Conservation (phyloP, 495 filamentous ascomycete genomes). For the Hyphodiscus hymeniophilus region DNA sequence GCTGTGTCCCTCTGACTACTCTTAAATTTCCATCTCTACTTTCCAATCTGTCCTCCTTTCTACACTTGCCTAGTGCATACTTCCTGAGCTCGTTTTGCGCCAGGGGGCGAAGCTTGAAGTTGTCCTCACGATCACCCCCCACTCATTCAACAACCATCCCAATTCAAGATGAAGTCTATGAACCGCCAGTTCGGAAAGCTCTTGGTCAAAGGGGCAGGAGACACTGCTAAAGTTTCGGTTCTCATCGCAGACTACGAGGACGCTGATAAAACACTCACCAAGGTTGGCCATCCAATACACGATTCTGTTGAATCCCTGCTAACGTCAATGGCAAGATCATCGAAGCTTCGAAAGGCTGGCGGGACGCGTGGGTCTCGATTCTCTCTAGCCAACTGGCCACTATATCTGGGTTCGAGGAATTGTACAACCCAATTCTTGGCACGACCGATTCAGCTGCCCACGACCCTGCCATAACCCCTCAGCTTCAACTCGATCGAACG, state of each 20-base stretch:
- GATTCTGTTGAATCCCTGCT: neutral
- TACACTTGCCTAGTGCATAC: neutral
- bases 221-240: slow-evolving; percentile 70
- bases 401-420: slow-evolving; percentile 60
- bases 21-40: neutral
- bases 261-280: slow-evolving; percentile 67
- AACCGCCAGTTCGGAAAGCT: slow-evolving; percentile 68
- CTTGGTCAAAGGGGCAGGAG: slow-evolving; percentile 57
- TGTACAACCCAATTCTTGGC: slow-evolving; percentile 79
- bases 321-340: slow-evolving; percentile 52
- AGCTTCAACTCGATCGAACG: slow-evolving; percentile 55
- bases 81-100: neutral
- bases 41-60: neutral
- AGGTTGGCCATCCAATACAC: slow-evolving; percentile 36
- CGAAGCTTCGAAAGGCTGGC: slow-evolving; percentile 73
- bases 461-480: slow-evolving; percentile 52
- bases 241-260: slow-evolving; percentile 79
- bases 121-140: no score
- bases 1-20: neutral
- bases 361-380: slow-evolving; percentile 75
- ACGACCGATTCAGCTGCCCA: slow-evolving; percentile 37
- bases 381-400: slow-evolving; percentile 62
- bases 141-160: neutral
- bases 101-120: no score
- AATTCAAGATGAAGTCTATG: slow-evolving; percentile 66